Evolutionary conservation across 177 flowering plant species (phyloP), one percentile per base, ranked within the genome.

Genomic region (Vitis hybrid): DNA sequence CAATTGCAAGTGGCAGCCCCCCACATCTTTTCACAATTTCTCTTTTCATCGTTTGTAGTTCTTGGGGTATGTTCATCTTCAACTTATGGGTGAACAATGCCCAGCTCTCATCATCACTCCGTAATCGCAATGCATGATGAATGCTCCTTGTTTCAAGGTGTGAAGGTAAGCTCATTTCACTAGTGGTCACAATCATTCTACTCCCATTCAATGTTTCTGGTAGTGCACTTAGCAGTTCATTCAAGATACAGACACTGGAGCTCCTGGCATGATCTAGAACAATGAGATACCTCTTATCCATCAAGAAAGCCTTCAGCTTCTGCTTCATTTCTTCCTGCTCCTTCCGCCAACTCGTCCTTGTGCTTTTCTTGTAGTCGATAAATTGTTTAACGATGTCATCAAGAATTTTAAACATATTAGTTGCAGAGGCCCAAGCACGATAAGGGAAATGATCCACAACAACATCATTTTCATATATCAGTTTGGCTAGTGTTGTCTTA

Each of bases 91-190:
- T 49, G 18, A 65, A 65, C 56, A 65, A 21, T 51, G 13, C 14
- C 67, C 67, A 65, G 33, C 67, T 65, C 56, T 65, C 67, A 19
- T 65, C 56, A 19, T 45, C 22, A 14, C 33, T 50, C 18, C 55
- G 55, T 21, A 65, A 53, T 19, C 31, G 67, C 18, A 65, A 2
- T 11, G 45, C 8, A 39, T 9, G 56, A 45, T 49, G 67, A 15
- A 29, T 49, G 10, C 14, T 18, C 0, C 31, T 65, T 8, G 6
- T 39, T 8, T 26, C 0, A 14, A 33, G 7, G 10, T 18, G 2
- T 3, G 1, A 51, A 56, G 15, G 6, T 50, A 18, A 8, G 50
- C 8, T 39, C 8, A 7, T 5, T 0, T 45, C 12, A 3, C 18
- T 0, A 1, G 5, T 10, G 31, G 33, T 19, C 56, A 50, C 5